These are phyloP conservation scores for Trametes cubensis DNA, from an alignment of 768 basidiomycete species.

Conservation along the genomic window DNA sequence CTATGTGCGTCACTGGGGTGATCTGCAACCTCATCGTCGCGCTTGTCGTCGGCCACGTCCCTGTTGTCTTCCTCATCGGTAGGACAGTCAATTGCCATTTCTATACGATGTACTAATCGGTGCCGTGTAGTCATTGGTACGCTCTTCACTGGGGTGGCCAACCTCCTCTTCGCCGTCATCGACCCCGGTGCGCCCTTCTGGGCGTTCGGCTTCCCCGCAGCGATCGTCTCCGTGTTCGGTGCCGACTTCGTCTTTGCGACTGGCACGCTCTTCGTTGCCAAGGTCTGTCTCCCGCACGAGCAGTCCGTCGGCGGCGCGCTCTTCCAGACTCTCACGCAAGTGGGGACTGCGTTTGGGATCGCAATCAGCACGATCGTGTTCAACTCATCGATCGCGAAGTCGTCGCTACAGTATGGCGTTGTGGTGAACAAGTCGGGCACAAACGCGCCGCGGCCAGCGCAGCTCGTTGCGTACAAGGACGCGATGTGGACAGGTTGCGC, in stretches of 20 bases:
- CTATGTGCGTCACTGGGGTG: conserved; percentile 69
- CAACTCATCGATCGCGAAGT: conserved; percentile 48
- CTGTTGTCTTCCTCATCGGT: conserved; percentile 61
- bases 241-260: conserved; percentile 77
- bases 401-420: conserved; percentile 39
- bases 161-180: conserved; percentile 71
- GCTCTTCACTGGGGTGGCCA: conserved; percentile 56
- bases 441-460: conserved; percentile 40
- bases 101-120: too few relatives aligned
- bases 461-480: conserved; percentile 57
- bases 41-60: conserved; percentile 54
- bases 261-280: conserved; percentile 76
- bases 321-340: conserved; percentile 78
- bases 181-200: conserved; percentile 60
- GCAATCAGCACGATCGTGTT: conserved; percentile 75
- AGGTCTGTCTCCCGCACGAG: conserved; percentile 64
- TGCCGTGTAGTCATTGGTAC: conserved; percentile 50
- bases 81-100: neutral
- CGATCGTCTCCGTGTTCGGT: conserved; percentile 67
- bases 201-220: conserved; percentile 75
- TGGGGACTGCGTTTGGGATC: conserved; percentile 71
- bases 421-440: conserved; percentile 30
- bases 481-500: conserved; percentile 69
- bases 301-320: conserved; percentile 76
- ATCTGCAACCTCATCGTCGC: conserved; percentile 69